Conservation (phyloP, 345 rosid genomes). For the Hibiscus trionum region DNA sequence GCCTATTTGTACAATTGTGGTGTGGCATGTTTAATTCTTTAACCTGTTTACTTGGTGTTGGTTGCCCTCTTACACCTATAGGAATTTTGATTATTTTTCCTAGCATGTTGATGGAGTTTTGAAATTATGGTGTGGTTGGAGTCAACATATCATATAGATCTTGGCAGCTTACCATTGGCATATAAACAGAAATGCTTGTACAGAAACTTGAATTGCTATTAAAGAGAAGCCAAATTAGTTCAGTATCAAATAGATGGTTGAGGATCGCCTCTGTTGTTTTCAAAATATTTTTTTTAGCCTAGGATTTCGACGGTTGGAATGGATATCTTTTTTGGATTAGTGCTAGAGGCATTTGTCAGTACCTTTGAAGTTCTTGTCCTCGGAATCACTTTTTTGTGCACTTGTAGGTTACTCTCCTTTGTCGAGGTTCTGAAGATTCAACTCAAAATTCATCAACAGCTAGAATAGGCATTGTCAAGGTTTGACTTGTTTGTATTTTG, state of each 20-base stretch:
- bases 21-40: background rate
- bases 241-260: background rate
- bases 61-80: background rate
- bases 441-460: slow-evolving; percentile 57
- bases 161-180: background rate
- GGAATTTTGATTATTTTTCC: background rate
- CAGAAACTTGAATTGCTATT: background rate
- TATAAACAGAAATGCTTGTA: background rate
- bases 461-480: slow-evolving; percentile 93
- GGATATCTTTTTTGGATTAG: slow-evolving; percentile 1
- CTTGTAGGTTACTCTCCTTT: slow-evolving; percentile 81
- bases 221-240: background rate
- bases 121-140: background rate
- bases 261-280: background rate
- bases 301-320: background rate
- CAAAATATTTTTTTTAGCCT: background rate
- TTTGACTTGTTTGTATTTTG: slow-evolving; percentile 20
- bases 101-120: background rate
- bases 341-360: background rate
- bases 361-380: background rate
- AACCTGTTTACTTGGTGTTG: background rate
- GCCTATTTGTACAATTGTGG: background rate
- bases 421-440: slow-evolving; percentile 66
- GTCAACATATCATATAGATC: background rate
- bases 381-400: slow-evolving; percentile 1